Conservation (phyloP, 345 rosid genomes). For the Citrus reticulata region DNA sequence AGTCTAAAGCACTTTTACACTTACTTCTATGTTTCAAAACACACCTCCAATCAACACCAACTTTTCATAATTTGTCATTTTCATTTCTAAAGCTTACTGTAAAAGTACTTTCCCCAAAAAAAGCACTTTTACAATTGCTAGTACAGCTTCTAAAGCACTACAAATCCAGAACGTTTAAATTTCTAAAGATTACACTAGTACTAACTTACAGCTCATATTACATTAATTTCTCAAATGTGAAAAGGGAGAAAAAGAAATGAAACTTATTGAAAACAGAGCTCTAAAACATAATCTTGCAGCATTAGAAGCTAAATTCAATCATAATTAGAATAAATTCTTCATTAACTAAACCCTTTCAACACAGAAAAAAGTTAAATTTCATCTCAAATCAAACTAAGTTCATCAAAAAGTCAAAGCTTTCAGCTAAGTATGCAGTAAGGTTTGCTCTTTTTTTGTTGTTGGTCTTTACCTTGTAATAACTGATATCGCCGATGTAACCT, state of each 20-base stretch:
- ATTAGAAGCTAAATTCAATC: neutral
- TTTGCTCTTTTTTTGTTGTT: neutral
- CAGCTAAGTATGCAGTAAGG: neutral
- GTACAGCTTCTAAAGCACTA: neutral
- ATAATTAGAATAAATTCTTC: neutral
- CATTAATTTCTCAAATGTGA: neutral
- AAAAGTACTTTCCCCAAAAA: neutral
- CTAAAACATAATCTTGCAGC: neutral
- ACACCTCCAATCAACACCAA: neutral
- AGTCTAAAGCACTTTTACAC: neutral
- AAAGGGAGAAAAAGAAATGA: too few species aligned
- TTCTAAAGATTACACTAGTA: neutral
- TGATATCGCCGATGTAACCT: conserved; percentile 60
- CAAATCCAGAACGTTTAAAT: neutral
- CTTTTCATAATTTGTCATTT: neutral
- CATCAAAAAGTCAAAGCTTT: neutral
- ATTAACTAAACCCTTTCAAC: neutral
- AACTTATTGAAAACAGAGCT: neutral
- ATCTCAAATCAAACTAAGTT: neutral
- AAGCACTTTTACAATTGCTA: neutral
- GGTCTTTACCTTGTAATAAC: conserved; percentile 52
- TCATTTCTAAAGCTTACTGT: neutral
- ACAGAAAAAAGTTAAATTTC: neutral
- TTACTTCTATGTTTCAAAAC: neutral
- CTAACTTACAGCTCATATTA: neutral